Evolutionary conservation across 306 rosid genomes (phyloP).

Genomic region (Geum urbanum): DNA sequence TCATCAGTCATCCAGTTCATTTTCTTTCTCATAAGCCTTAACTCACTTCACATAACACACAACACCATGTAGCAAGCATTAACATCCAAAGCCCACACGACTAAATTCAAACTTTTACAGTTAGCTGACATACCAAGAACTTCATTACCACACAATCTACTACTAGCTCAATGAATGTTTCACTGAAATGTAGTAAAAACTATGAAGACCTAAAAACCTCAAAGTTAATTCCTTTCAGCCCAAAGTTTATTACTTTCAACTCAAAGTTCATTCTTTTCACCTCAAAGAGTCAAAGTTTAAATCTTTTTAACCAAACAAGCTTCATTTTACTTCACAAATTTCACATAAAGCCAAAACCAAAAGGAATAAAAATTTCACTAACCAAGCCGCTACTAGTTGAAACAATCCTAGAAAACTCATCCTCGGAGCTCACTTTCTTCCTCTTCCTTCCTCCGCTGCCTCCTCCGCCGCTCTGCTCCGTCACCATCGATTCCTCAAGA

Average conservation of each 20-base stretch:
- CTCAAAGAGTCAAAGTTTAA: neutral
- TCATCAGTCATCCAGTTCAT: neutral
- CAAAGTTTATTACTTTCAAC: too few species aligned
- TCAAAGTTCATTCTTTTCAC: slow-evolving; percentile 1
- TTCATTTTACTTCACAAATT: neutral
- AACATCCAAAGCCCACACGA: too few species aligned
- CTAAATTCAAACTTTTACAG: neutral
- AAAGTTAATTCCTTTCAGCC: neutral
- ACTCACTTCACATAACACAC: neutral
- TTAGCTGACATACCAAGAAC: neutral
- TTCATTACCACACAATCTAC: neutral
- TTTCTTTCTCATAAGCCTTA: neutral
- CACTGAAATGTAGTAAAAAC: neutral
- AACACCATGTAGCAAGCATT: too few species aligned
- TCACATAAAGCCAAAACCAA: neutral
- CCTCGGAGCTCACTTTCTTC: slow-evolving; percentile 54
- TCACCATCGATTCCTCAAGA: slow-evolving; percentile 64
- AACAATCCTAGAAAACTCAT: slow-evolving; percentile 63
- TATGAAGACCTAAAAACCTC: slow-evolving; percentile 1
- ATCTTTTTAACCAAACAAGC: neutral
- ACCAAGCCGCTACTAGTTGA: slow-evolving; percentile 59
- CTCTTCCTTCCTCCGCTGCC: slow-evolving; percentile 54
- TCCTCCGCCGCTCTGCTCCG: slow-evolving; percentile 56
- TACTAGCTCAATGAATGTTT: neutral
- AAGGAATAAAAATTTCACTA: slow-evolving; percentile 16